A percentile compares a stretch with the other conserved stretches of the same genome.
These are phyloP conservation scores for Holtermanniella nyarrowii DNA, from an alignment of 768 basidiomycete genomes.

Conservation along the genomic window DNA sequence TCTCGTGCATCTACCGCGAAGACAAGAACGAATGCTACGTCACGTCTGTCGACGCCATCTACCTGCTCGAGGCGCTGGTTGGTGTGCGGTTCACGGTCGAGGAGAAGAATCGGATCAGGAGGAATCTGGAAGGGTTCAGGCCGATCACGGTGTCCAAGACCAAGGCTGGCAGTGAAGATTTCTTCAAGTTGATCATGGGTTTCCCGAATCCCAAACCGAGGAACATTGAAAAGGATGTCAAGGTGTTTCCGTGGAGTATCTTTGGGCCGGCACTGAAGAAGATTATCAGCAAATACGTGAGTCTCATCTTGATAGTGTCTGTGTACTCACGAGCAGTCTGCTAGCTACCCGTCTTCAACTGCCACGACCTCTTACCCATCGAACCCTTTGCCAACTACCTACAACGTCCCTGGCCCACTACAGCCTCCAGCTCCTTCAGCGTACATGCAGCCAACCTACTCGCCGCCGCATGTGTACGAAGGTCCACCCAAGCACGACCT, in stretches of 20 bases:
- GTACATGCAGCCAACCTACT: too few relatives aligned
- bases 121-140: slow-evolving; percentile 85
- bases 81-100: slow-evolving; percentile 75
- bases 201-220: slow-evolving; percentile 88
- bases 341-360: slow-evolving; percentile 22
- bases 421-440: too few relatives aligned
- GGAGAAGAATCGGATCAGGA: slow-evolving; percentile 90
- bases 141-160: slow-evolving; percentile 85
- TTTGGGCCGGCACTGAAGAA: slow-evolving; percentile 43
- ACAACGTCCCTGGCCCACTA: too few relatives aligned
- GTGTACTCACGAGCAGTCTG: slow-evolving; percentile 16
- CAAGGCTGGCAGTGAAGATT: slow-evolving; percentile 65
- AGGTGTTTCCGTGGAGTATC: slow-evolving; percentile 47
- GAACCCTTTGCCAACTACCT: too few relatives aligned
- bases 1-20: slow-evolving; percentile 87
- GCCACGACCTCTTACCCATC: too few relatives aligned
- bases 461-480: too few relatives aligned
- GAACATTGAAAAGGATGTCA: slow-evolving; percentile 93
- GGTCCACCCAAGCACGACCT: too few relatives aligned
- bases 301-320: slow-evolving; percentile 8
- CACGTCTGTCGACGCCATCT: slow-evolving; percentile 93
- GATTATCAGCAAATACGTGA: slow-evolving; percentile 46
- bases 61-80: slow-evolving; percentile 70
- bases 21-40: slow-evolving; percentile 68
- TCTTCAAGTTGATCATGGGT: slow-evolving; percentile 93